phyloP scores from a whole-genome alignment of 805 yeast genomes.

The Lipomyces yamanashiensis region DNA sequence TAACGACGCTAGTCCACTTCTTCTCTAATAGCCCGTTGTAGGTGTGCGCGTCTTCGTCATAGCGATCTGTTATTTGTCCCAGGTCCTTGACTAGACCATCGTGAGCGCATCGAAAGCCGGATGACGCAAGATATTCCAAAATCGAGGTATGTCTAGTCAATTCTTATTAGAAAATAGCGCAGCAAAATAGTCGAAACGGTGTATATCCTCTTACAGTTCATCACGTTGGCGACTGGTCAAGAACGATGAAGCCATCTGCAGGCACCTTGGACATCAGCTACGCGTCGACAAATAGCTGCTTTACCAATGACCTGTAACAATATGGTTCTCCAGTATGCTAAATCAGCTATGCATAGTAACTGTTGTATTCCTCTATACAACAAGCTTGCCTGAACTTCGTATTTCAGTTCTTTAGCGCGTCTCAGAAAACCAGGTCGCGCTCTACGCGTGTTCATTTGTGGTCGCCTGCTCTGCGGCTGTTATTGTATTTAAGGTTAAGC shows the following conservation, averaged over 20 bases:
- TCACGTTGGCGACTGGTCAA: conserved; percentile 33
- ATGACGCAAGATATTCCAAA: conserved; percentile 23
- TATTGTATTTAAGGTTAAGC: neutral
- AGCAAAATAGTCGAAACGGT: neutral
- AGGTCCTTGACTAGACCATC: conserved; percentile 20
- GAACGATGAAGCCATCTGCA: conserved; percentile 23
- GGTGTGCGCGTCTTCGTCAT: conserved; percentile 19
- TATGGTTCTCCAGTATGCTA: neutral
- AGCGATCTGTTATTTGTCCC: neutral
- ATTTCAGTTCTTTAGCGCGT: too few species aligned
- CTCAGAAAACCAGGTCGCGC: too few species aligned
- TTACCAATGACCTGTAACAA: neutral
- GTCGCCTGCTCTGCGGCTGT: too few species aligned
- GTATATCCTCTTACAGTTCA: conserved; percentile 25
- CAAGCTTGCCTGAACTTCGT: too few species aligned
- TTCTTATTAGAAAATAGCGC: neutral
- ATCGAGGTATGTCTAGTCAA: conserved; percentile 22
- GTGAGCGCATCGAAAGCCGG: conserved; percentile 13
- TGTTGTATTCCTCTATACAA: too few species aligned
- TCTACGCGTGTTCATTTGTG: too few species aligned
- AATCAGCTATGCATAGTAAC: too few species aligned
- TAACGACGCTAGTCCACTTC: conserved; percentile 85
- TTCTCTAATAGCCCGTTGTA: conserved; percentile 56
- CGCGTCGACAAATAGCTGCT: neutral
- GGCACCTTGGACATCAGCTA: neutral